A percentile compares a stretch with the other conserved stretches of the same genome.
Conservation (phyloP, 2,329 filamentous ascomycete species). For the Fusarium agapanthi region DNA sequence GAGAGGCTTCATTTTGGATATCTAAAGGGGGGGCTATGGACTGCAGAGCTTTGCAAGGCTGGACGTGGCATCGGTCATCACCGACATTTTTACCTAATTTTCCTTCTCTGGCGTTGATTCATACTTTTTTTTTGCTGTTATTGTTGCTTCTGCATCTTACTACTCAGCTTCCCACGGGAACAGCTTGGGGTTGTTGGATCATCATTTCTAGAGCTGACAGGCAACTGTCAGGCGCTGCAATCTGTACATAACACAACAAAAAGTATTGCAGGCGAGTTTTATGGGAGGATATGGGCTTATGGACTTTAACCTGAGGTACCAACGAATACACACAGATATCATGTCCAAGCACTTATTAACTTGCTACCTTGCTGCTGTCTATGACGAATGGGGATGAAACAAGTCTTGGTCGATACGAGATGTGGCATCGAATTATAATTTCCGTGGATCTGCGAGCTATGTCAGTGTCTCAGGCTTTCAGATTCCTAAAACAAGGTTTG, state of each 20-base stretch:
- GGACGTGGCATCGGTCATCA: slow-evolving; percentile 35
- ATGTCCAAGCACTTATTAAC: slow-evolving; percentile 10
- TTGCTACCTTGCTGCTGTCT: background rate
- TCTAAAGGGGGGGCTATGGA: background rate
- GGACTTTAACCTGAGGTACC: slow-evolving; percentile 12
- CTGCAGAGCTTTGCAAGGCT: slow-evolving; percentile 25
- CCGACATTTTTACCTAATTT: slow-evolving; percentile 33
- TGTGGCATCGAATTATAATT: slow-evolving; percentile 19
- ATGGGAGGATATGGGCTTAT: slow-evolving; percentile 9
- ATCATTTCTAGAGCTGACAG: slow-evolving; percentile 36
- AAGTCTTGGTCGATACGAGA: slow-evolving; percentile 3
- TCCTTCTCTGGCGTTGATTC: slow-evolving; percentile 30
- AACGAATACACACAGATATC: slow-evolving; percentile 28
- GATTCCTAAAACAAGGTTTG: background rate
- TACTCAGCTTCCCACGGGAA: slow-evolving; percentile 11
- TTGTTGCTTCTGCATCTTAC: slow-evolving; percentile 2
- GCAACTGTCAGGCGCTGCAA: slow-evolving; percentile 27
- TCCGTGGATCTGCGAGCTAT: slow-evolving; percentile 1
- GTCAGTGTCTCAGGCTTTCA: slow-evolving; percentile 5
- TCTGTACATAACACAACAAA: slow-evolving; percentile 35
- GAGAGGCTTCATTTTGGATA: background rate
- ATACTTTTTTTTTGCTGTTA: background rate
- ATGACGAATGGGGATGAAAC: slow-evolving; percentile 27
- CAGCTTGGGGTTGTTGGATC: slow-evolving; percentile 21
- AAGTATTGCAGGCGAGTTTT: slow-evolving; percentile 25